These are phyloP conservation scores for Bothriochloa decipiens DNA, from an alignment of 176 grass and related monocot species.

Conservation along the genomic window DNA sequence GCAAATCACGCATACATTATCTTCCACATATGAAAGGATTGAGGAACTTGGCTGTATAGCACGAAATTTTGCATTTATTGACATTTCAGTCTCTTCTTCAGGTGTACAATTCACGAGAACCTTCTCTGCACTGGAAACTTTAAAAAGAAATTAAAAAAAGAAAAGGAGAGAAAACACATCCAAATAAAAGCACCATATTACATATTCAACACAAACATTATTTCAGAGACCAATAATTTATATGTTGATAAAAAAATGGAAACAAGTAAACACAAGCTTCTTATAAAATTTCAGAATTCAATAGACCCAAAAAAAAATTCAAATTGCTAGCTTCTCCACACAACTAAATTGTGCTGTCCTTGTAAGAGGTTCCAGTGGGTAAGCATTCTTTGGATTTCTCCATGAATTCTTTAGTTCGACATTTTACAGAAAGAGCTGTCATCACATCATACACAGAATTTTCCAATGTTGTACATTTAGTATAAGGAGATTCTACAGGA, in stretches of 20 bases:
- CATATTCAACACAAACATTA: constrained; percentile 6
- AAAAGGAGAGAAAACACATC: constrained; percentile 4
- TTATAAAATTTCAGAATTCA: constrained; percentile 1
- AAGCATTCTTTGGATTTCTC: background rate
- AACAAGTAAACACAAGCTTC: too few species aligned
- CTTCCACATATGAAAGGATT: constrained; percentile 93
- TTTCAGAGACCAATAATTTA: too few species aligned
- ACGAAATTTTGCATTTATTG: constrained; percentile 95
- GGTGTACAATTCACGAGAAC: constrained; percentile 49
- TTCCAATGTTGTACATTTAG: background rate
- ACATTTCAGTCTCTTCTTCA: constrained; percentile 68
- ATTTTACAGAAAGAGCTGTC: background rate
- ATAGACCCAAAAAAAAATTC: background rate
- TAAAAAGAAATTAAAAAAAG: constrained; percentile 39
- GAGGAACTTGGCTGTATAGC: constrained; percentile 71
- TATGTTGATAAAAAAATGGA: too few species aligned
- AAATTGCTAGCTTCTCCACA: background rate
- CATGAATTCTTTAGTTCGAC: background rate
- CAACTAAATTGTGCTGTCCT: background rate
- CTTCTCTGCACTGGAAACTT: constrained; percentile 47
- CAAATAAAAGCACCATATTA: constrained; percentile 17
- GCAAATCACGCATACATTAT: constrained; percentile 61
- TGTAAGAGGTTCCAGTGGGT: background rate
- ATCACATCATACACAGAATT: background rate
- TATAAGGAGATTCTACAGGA: constrained; percentile 13